Evolutionary conservation across 345 rosid genomes (phyloP).

Genomic region (Citrus sinensis): DVS_A1.0 CM039166.1:17126001-17126500

Average conservation of each 20-base stretch:
- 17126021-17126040: constrained; percentile 56
- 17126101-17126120: constrained; percentile 33
- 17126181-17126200: constrained; percentile 26
- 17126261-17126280: neutral
- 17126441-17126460: too few species aligned
- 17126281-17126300: neutral
- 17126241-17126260: neutral
- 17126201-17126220: neutral
- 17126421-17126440: neutral
- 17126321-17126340: neutral
- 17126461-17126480: too few species aligned
- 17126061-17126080: constrained; percentile 43
- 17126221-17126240: constrained; percentile 8
- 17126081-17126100: constrained; percentile 39
- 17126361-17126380: neutral
- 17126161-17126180: constrained; percentile 5
- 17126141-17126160: neutral
- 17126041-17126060: constrained; percentile 42
- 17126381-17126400: neutral
- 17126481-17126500: too few species aligned
- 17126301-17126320: neutral
- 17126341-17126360: neutral
- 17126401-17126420: neutral
- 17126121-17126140: constrained; percentile 30
- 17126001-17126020: constrained; percentile 52